Evolutionary conservation across 179 eudicot species (phyloP).

Genomic region (Nepenthes alata): DNA sequence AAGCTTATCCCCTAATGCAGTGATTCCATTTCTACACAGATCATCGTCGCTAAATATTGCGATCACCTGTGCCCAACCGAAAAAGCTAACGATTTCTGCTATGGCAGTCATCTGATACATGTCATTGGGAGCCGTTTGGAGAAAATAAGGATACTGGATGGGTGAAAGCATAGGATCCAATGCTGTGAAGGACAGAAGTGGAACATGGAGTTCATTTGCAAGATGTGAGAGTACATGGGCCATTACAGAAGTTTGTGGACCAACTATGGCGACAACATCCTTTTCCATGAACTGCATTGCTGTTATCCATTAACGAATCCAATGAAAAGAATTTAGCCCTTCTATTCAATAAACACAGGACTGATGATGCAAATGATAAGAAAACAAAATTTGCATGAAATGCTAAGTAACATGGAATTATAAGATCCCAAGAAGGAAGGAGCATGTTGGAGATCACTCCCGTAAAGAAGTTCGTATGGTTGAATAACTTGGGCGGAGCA

Average conservation of each 20-base stretch:
- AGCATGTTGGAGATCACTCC: too few species aligned
- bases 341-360: not conserved
- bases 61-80: constrained; percentile 42
- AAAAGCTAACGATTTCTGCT: constrained; percentile 50
- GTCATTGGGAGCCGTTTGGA: constrained; percentile 67
- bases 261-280: constrained; percentile 62
- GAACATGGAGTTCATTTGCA: constrained; percentile 71
- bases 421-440: too few species aligned
- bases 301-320: constrained; percentile 15
- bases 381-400: too few species aligned
- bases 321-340: too few species aligned
- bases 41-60: constrained; percentile 66
- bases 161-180: constrained; percentile 70
- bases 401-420: too few species aligned
- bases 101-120: constrained; percentile 60
- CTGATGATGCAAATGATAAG: too few species aligned
- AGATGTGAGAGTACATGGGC: constrained; percentile 74
- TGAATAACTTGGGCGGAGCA: too few species aligned
- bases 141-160: constrained; percentile 66
- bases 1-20: constrained; percentile 49
- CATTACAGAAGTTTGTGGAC: constrained; percentile 59
- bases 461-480: too few species aligned
- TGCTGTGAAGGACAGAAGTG: constrained; percentile 66
- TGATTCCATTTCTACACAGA: constrained; percentile 47
- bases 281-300: constrained; percentile 59